Conservation (phyloP, 2,329 filamentous ascomycete genomes). For the Zymoseptoria passerinii region DNA sequence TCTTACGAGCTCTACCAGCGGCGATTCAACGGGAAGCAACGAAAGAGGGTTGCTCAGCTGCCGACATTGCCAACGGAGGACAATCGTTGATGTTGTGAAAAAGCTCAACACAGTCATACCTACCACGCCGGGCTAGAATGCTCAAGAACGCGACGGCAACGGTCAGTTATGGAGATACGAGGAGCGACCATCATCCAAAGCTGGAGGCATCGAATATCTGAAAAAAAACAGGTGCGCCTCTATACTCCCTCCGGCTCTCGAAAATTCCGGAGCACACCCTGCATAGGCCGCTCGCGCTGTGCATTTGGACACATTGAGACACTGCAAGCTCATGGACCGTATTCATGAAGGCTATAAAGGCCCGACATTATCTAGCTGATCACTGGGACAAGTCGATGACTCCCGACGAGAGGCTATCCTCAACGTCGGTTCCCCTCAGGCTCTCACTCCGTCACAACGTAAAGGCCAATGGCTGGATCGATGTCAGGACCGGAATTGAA, state of each 20-base stretch:
- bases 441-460: slow-evolving; percentile 3
- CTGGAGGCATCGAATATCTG: slow-evolving; percentile 37
- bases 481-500: neutral
- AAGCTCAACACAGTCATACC: neutral
- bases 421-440: neutral
- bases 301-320: neutral
- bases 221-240: slow-evolving; percentile 34
- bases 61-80: neutral
- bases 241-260: slow-evolving; percentile 23
- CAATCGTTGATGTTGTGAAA: slow-evolving; percentile 2
- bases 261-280: neutral
- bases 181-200: slow-evolving; percentile 49
- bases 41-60: slow-evolving; percentile 11
- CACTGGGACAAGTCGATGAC: too few relatives aligned
- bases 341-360: neutral
- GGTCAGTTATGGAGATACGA: slow-evolving; percentile 48
- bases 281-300: neutral
- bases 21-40: slow-evolving; percentile 22
- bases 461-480: slow-evolving; percentile 4
- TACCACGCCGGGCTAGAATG: slow-evolving; percentile 3
- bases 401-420: neutral
- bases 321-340: neutral
- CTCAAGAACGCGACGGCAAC: slow-evolving; percentile 40
- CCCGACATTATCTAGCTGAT: neutral
- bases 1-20: slow-evolving; percentile 24